phyloP scores from a whole-genome alignment of 164 flowering plant genomes.

The Vitis vinifera region ASM3070453v1 NC_081808.1:891501-892000 shows the following conservation, averaged over 20 bases:
- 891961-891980: not conserved
- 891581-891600: not conserved
- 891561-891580: not conserved
- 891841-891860: slow-evolving; percentile 27
- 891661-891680: slow-evolving; percentile 2
- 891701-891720: not conserved
- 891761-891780: slow-evolving; percentile 75
- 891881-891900: slow-evolving; percentile 4
- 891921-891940: not conserved
- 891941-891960: not conserved
- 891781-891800: slow-evolving; percentile 53
- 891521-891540: not conserved
- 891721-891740: not conserved
- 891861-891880: slow-evolving; percentile 28
- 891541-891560: not conserved
- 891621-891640: not conserved
- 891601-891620: not conserved
- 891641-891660: slow-evolving; percentile 3
- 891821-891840: slow-evolving; percentile 66
- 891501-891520: not conserved
- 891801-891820: slow-evolving; percentile 81
- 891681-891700: not conserved
- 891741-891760: slow-evolving; percentile 56
- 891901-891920: slow-evolving; percentile 11
- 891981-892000: not conserved